A percentile compares a stretch with the other conserved stretches of the same genome.
Evolutionary conservation across 768 basidiomycete genomes (phyloP).

Genomic region (Cantharellus cinnabarinus): DNA sequence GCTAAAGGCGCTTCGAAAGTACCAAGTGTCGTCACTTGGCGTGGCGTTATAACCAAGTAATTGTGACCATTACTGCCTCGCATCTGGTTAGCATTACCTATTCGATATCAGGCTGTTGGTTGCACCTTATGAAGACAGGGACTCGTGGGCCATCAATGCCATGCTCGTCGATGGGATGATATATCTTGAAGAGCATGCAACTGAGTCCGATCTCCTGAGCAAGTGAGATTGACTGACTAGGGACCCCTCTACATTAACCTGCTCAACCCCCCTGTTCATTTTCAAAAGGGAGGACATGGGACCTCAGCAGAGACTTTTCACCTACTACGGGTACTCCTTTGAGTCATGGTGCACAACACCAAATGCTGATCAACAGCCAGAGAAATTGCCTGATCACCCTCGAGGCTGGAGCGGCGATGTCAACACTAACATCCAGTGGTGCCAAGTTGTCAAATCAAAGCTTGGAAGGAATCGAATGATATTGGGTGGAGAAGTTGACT

Average conservation of each 20-base stretch:
- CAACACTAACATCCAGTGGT: constrained; percentile 81
- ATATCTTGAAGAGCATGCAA: constrained; percentile 54
- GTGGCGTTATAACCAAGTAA: constrained; percentile 71
- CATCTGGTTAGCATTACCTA: neutral
- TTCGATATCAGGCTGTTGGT: constrained; percentile 46
- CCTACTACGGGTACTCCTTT: constrained; percentile 77
- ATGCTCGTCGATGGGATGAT: constrained; percentile 53
- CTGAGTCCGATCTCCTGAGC: constrained; percentile 34
- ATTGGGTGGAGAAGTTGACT: constrained; percentile 84
- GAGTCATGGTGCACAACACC: constrained; percentile 64
- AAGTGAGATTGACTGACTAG: constrained; percentile 29
- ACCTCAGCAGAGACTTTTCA: constrained; percentile 39
- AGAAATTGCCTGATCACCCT: constrained; percentile 14
- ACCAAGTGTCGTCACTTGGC: constrained; percentile 31
- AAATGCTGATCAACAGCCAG: constrained; percentile 12
- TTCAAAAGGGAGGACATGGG: constrained; percentile 38
- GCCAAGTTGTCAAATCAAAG: constrained; percentile 71
- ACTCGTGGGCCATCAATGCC: constrained; percentile 64
- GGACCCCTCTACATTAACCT: neutral
- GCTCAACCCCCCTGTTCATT: neutral
- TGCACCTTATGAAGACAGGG: constrained; percentile 64
- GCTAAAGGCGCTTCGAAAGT: constrained; percentile 16
- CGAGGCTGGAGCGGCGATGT: constrained; percentile 62
- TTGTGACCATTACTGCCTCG: constrained; percentile 13
- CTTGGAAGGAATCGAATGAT: constrained; percentile 50